Percentiles rank a stretch among this genome's conserved stretches.
These are phyloP conservation scores for Ophiostoma sp. DNA, from an alignment of 2,329 filamentous ascomycete species.

Conservation along the genomic window DNA sequence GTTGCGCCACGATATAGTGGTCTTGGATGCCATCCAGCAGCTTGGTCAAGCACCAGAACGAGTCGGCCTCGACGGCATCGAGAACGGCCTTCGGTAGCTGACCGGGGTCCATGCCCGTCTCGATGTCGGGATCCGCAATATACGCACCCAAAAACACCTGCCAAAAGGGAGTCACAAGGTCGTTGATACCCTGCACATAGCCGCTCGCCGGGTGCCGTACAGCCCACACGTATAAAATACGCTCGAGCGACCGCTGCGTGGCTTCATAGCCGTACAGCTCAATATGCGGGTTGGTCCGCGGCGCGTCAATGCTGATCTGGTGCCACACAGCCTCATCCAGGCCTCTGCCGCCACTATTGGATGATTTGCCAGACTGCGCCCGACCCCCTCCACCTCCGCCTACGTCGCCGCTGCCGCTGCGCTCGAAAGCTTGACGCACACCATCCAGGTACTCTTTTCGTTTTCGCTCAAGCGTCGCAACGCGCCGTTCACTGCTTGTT, in stretches of 20 bases:
- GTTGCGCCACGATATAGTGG: conserved; percentile 97
- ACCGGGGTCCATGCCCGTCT: conserved; percentile 92
- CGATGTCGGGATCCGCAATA: conserved; percentile 88
- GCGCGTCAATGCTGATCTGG: conserved; percentile 97
- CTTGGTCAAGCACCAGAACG: conserved; percentile 97
- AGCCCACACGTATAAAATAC: conserved; percentile 95
- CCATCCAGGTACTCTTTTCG: conserved; percentile 95
- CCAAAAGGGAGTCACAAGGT: conserved; percentile 95
- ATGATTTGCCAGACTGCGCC: background rate
- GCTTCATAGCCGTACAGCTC: conserved; percentile 94
- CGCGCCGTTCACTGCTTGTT: conserved; percentile 88
- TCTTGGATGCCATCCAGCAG: conserved; percentile 98
- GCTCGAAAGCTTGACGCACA: conserved; percentile 66
- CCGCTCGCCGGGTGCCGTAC: conserved; percentile 95
- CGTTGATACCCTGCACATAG: conserved; percentile 98
- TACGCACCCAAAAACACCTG: conserved; percentile 94
- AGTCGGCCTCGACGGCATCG: conserved; percentile 94
- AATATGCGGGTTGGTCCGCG: conserved; percentile 91
- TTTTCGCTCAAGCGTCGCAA: conserved; percentile 86
- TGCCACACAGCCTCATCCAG: conserved; percentile 98
- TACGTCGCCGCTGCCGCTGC: conserved; percentile 41
- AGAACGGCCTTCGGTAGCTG: conserved; percentile 85
- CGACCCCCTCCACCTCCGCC: conserved; percentile 2
- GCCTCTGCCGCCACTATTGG: conserved; percentile 31
- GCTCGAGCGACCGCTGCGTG: conserved; percentile 86